A percentile compares a stretch with the other conserved stretches of the same genome.
phyloP scores from a whole-genome alignment of 2,329 filamentous ascomycete species.

The Epichloe coenophiala region DNA sequence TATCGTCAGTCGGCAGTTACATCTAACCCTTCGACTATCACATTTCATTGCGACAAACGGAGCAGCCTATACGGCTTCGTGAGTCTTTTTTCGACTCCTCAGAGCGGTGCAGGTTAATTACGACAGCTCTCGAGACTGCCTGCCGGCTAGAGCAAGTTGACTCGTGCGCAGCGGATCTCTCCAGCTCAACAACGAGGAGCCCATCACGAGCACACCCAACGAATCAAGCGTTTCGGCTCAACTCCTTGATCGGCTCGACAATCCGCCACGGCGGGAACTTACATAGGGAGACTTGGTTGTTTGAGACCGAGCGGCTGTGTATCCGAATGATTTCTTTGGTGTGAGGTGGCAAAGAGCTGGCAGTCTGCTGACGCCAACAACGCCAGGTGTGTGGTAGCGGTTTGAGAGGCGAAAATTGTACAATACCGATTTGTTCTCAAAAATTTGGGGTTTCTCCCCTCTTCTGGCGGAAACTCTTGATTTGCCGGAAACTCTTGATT shows the following conservation, averaged over 20 bases:
- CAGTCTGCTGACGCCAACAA: not conserved
- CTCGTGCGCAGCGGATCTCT: not conserved
- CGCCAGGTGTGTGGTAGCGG: not conserved
- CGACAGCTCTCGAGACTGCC: not conserved
- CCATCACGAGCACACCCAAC: not conserved
- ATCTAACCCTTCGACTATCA: not conserved
- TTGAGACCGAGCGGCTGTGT: not conserved
- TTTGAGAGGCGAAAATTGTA: not conserved
- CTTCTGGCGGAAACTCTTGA: not conserved
- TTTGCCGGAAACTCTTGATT: not conserved
- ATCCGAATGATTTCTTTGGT: not conserved
- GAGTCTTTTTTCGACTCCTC: not conserved
- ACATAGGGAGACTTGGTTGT: not conserved
- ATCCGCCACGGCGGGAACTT: not conserved
- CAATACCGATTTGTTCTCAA: not conserved
- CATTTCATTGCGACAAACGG: not conserved
- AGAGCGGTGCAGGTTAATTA: not conserved
- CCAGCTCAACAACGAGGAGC: not conserved
- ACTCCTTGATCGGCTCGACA: no score
- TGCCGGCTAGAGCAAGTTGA: not conserved
- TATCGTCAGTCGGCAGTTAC: not conserved
- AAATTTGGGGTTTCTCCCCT: not conserved
- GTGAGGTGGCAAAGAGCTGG: not conserved
- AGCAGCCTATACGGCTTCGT: not conserved
- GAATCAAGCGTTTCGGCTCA: not conserved